Evolutionary conservation across 1,284 basidiomycete genomes (phyloP).

Genomic region (Moniliella sp.): DNA sequence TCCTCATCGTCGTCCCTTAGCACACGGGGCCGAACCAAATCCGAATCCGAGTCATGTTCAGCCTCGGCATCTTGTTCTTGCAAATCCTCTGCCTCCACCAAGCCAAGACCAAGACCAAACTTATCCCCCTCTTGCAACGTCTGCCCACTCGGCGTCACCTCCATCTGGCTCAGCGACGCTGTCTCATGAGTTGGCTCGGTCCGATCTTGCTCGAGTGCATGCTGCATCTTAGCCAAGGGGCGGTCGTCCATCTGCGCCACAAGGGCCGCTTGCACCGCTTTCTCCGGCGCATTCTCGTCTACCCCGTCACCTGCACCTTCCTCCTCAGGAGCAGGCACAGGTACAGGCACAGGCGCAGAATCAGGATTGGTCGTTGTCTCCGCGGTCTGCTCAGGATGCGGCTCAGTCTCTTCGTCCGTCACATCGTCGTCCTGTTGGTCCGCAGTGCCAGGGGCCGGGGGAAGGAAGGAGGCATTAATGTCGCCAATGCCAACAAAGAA

Average conservation of each 20-base stretch:
- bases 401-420: neutral
- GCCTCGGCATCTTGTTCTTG: conserved; percentile 5
- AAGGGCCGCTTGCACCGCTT: conserved; percentile 38
- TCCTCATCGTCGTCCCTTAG: conserved; percentile 74
- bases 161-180: neutral
- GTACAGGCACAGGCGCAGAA: neutral
- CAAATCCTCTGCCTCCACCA: too few relatives aligned
- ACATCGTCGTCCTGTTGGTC: conserved; percentile 2
- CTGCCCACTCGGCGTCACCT: too few relatives aligned
- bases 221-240: conserved; percentile 68
- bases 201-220: conserved; percentile 40
- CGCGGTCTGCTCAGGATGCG: too few relatives aligned
- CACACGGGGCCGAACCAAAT: conserved; percentile 40
- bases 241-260: conserved; percentile 65
- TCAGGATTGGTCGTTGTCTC: neutral
- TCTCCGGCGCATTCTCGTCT: conserved; percentile 2
- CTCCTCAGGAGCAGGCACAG: neutral
- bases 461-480: conserved; percentile 80
- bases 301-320: too few relatives aligned
- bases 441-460: conserved; percentile 38
- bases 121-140: too few relatives aligned
- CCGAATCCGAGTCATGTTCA: conserved; percentile 4
- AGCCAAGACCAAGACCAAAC: too few relatives aligned
- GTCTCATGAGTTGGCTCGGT: conserved; percentile 34
- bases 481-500: conserved; percentile 98